Conservation (phyloP, 2,329 filamentous ascomycete species). For the Escovopsis sp. region DNA sequence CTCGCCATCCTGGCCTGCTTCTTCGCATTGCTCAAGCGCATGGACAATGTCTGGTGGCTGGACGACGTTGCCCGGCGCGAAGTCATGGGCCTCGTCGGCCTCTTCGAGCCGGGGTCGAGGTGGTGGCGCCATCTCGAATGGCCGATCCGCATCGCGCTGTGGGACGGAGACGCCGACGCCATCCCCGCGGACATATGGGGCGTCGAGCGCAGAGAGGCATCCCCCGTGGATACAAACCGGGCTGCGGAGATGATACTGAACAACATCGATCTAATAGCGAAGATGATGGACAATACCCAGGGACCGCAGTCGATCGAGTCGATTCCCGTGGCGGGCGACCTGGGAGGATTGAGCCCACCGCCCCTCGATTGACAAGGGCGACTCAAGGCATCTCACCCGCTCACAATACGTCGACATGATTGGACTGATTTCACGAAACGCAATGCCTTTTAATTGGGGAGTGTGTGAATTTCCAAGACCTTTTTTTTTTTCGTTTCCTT, state of each 20-base stretch:
- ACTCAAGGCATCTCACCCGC: too few species aligned
- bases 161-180: conserved; percentile 31
- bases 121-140: conserved; percentile 50
- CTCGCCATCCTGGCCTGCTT: conserved; percentile 51
- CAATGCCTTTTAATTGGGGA: too few species aligned
- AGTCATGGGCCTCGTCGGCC: conserved; percentile 45
- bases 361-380: too few species aligned
- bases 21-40: conserved; percentile 48
- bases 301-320: conserved; percentile 13
- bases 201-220: conserved; percentile 29
- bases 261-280: conserved; percentile 26
- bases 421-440: too few species aligned
- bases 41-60: conserved; percentile 55
- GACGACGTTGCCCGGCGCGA: conserved; percentile 51
- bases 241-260: conserved; percentile 22
- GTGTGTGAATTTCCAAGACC: too few species aligned
- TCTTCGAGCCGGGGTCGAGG: conserved; percentile 42
- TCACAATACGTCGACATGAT: too few species aligned
- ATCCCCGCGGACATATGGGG: conserved; percentile 46
- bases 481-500: too few species aligned
- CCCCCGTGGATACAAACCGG: conserved; percentile 16
- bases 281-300: conserved; percentile 17
- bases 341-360: conserved; percentile 15
- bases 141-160: conserved; percentile 44
- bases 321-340: conserved; percentile 17